These are phyloP conservation scores for Sarocladium brachiariae DNA, from an alignment of 2,329 filamentous ascomycete species.

Conservation along the genomic window DNA sequence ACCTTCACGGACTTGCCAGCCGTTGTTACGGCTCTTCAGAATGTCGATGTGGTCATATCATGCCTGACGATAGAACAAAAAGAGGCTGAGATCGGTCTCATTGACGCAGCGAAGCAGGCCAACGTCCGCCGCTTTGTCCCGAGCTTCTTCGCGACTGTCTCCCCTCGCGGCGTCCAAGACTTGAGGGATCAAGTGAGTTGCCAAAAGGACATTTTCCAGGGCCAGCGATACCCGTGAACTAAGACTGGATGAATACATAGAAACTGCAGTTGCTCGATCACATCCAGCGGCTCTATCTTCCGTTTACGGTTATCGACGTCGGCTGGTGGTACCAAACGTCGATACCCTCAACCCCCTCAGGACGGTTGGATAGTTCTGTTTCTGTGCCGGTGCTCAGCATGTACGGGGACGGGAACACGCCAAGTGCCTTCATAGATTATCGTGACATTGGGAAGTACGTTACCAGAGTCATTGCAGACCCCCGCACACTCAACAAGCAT, in stretches of 20 bases:
- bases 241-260: slow-evolving; percentile 10
- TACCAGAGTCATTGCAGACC: slow-evolving; percentile 43
- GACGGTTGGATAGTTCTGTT: slow-evolving; percentile 28
- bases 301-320: slow-evolving; percentile 51
- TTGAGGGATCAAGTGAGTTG: slow-evolving; percentile 13
- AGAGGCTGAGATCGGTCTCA: slow-evolving; percentile 37
- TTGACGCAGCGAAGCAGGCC: slow-evolving; percentile 39
- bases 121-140: slow-evolving; percentile 47
- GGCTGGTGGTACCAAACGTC: slow-evolving; percentile 52
- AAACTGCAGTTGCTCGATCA: slow-evolving; percentile 46
- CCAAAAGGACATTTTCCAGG: background rate
- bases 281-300: slow-evolving; percentile 38
- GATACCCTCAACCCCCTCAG: slow-evolving; percentile 21
- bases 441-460: slow-evolving; percentile 47
- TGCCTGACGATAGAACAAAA: slow-evolving; percentile 25
- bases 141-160: slow-evolving; percentile 39
- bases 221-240: background rate
- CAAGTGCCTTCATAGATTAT: slow-evolving; percentile 38
- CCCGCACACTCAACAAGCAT: slow-evolving; percentile 44
- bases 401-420: slow-evolving; percentile 40
- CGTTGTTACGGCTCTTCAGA: background rate
- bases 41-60: slow-evolving; percentile 32
- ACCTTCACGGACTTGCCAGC: background rate
- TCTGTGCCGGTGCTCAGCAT: slow-evolving; percentile 24
- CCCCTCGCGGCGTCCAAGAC: slow-evolving; percentile 29